These are phyloP conservation scores for Yamadazyma kitorensis DNA, from an alignment of 805 yeast genomes.

Conservation along the genomic window DNA sequence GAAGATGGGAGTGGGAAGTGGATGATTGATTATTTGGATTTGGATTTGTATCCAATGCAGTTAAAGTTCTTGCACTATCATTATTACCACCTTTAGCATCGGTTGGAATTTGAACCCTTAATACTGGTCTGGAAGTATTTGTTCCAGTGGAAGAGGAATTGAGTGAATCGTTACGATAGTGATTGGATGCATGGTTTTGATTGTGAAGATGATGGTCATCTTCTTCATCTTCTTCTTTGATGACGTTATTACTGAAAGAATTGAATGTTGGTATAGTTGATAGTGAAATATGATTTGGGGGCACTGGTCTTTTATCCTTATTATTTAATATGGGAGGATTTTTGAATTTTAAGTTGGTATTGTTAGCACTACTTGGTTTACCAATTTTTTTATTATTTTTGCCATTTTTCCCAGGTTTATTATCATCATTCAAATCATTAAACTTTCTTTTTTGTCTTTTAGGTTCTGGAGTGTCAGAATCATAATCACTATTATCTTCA, in stretches of 20 bases:
- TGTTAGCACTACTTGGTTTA: conserved; percentile 1
- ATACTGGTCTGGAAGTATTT: conserved; percentile 48
- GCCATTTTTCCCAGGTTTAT: not conserved
- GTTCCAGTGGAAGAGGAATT: conserved; percentile 6
- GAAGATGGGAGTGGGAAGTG: conserved; percentile 1
- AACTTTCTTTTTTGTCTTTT: conserved; percentile 24
- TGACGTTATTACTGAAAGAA: conserved; percentile 9
- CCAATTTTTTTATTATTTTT: not conserved
- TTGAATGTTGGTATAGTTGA: conserved; percentile 18
- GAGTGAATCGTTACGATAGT: conserved; percentile 6
- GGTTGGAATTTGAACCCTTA: conserved; percentile 64
- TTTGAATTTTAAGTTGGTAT: conserved; percentile 6
- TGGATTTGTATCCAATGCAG: conserved; percentile 36
- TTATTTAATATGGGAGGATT: not conserved
- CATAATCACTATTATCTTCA: conserved; percentile 34
- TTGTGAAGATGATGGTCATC: conserved; percentile 4
- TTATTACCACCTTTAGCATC: conserved; percentile 32
- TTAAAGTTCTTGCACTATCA: conserved; percentile 44
- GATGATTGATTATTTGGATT: conserved; percentile 5
- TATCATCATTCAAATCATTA: conserved; percentile 5
- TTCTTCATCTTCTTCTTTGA: conserved; percentile 16
- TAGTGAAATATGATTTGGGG: conserved; percentile 19
- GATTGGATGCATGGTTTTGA: no score
- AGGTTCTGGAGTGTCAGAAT: conserved; percentile 33
- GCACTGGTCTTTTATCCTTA: conserved; percentile 11